Conservation (phyloP, 202 grass and related monocot genomes). For the Carex arenaria region DNA sequence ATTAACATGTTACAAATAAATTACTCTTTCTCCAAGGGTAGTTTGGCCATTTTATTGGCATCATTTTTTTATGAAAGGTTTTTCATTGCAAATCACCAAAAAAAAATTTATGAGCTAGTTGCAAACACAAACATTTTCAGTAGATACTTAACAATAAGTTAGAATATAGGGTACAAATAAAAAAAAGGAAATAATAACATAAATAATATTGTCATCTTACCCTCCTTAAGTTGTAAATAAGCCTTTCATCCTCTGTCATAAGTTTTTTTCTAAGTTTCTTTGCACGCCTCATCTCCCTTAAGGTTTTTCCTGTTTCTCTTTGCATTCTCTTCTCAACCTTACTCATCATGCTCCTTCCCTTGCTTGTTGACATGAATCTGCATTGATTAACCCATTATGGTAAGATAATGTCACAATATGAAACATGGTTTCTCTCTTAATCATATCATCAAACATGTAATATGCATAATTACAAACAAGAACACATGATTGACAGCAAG, state of each 20-base stretch:
- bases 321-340: conserved; percentile 94
- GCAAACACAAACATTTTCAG: background rate
- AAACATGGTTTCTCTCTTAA: background rate
- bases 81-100: background rate
- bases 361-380: conserved; percentile 73
- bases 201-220: conserved; percentile 14
- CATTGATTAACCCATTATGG: background rate
- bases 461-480: background rate
- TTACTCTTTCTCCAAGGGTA: background rate
- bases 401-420: background rate
- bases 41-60: background rate
- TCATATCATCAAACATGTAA: background rate
- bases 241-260: conserved; percentile 93
- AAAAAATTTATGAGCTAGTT: background rate
- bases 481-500: background rate
- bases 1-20: background rate
- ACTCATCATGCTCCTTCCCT: conserved; percentile 79
- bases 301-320: conserved; percentile 82
- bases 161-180: background rate
- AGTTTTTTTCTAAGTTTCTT: conserved; percentile 91
- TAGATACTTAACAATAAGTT: background rate
- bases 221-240: conserved; percentile 80
- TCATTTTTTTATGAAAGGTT: background rate
- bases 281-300: conserved; percentile 73
- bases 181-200: background rate